These are phyloP conservation scores for Kluyveromyces wickerhamii DNA, from an alignment of 805 yeast species.

Conservation along the genomic window DNA sequence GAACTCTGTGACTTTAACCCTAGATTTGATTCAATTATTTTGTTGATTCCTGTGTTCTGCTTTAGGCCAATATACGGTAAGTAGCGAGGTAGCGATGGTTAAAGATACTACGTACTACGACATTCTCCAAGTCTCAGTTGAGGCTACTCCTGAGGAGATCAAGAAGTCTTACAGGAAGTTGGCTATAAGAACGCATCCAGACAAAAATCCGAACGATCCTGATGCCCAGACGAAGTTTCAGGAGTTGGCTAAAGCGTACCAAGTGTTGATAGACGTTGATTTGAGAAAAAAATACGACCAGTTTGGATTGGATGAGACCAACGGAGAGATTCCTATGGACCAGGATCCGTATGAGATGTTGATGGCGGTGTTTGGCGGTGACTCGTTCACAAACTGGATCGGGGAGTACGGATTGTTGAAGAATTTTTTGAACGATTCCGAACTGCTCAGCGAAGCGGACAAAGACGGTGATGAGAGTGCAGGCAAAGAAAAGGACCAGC, in stretches of 20 bases:
- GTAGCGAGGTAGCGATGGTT: too few species aligned
- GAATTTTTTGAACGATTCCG: constrained; percentile 53
- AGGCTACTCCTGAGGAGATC: constrained; percentile 73
- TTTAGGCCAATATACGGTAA: too few species aligned
- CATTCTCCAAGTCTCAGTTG: constrained; percentile 53
- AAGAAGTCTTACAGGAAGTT: constrained; percentile 89
- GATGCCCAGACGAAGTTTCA: constrained; percentile 84
- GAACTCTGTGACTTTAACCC: too few species aligned
- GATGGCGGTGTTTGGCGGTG: constrained; percentile 78
- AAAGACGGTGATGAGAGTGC: constrained; percentile 17
- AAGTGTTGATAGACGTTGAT: constrained; percentile 66
- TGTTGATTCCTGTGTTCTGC: too few species aligned
- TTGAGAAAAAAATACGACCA: constrained; percentile 72
- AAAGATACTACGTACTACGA: constrained; percentile 87
- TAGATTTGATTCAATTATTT: too few species aligned
- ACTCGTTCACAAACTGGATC: constrained; percentile 67
- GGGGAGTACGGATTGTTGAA: constrained; percentile 68
- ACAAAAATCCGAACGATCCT: constrained; percentile 92
- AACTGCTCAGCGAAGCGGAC: constrained; percentile 31
- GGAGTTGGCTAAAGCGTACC: constrained; percentile 61
- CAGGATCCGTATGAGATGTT: constrained; percentile 80
- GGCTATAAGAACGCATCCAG: constrained; percentile 90
- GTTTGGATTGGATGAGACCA: constrained; percentile 60
- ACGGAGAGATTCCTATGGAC: constrained; percentile 6
- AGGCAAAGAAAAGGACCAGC: constrained; percentile 8